Base-by-base conservation (phyloP, 1,284 basidiomycete species). In the Cutaneotrichosporon sp. region DNA sequence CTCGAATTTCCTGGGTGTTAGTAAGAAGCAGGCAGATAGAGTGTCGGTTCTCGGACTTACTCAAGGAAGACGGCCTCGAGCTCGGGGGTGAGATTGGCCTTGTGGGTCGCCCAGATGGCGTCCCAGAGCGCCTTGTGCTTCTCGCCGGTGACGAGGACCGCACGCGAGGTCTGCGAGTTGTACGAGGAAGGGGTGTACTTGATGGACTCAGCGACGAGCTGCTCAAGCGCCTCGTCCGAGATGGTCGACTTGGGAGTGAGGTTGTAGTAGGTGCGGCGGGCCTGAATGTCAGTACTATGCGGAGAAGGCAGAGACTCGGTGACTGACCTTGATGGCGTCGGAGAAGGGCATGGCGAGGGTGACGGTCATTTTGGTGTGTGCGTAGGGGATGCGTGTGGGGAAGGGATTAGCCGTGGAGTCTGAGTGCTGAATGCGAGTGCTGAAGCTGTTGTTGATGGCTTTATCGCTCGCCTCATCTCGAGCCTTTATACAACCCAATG, bases 111-210 rank as follows among this genome's bases (percentile, higher is more conserved):
- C 12, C 66, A 66, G 31, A 77, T 63, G 10, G 61, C 63, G 33
- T 72, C 60, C 78, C 78, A 79, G 52, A 78, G 68, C 60, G 75
- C 52, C 39, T 70, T 54, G 67, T 77, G 71, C 44, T 75, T 70
- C 3, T 68, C 63, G 22, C 75, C 77, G 27, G 75, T 67, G n/a
- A 78, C 65, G 25, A 79, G 57, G 29, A 80, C 68, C 0, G 74
- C 74, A 14, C 78, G 70, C 4, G 72, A 68, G 12, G 75, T 72
- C 61, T 79, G 77, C 32, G 73, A 75, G 72, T 80, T 79, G 73
- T 68, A 75, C 29, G 66, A 64, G 39, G 64, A 69, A 14, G 78
- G 78, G 6, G 75, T 66, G 62, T 76, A 67, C 62, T 76, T 76
- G 58, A 79, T 66, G 43, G 68, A 67, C 38, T 69, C 59, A 59